Conservation (phyloP, 2,329 filamentous ascomycete species). For the Epichloe uncinata region DNA sequence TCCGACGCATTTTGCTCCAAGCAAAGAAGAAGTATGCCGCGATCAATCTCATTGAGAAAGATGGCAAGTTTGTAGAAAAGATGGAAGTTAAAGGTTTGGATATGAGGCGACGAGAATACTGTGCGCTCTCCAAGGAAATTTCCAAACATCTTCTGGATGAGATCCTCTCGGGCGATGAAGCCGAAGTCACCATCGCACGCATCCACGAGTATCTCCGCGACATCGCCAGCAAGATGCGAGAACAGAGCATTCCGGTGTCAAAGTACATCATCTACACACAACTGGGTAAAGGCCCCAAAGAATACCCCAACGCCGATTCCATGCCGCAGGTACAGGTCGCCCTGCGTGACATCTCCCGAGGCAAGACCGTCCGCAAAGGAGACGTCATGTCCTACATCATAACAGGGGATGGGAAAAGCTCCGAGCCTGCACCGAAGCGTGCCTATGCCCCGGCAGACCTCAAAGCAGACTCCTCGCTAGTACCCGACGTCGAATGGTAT, state of each 20-base stretch:
- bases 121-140: slow-evolving; percentile 86
- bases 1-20: slow-evolving; percentile 82
- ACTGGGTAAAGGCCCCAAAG: slow-evolving; percentile 82
- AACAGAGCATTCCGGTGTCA: slow-evolving; percentile 55
- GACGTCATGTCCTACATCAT: slow-evolving; percentile 96
- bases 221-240: slow-evolving; percentile 75
- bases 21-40: slow-evolving; percentile 99
- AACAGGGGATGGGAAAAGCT: slow-evolving; percentile 55
- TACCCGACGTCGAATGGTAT: slow-evolving; percentile 94
- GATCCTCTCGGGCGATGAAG: slow-evolving; percentile 85
- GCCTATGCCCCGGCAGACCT: slow-evolving; percentile 77
- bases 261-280: slow-evolving; percentile 99
- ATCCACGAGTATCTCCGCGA: slow-evolving; percentile 90
- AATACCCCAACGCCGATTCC: slow-evolving; percentile 85
- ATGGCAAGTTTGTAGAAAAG: slow-evolving; percentile 84
- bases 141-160: slow-evolving; percentile 85
- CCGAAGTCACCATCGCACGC: slow-evolving; percentile 73
- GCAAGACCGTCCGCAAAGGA: slow-evolving; percentile 79
- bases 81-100: slow-evolving; percentile 97
- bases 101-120: slow-evolving; percentile 96
- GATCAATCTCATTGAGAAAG: slow-evolving; percentile 79
- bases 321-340: slow-evolving; percentile 98
- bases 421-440: slow-evolving; percentile 68
- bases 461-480: slow-evolving; percentile 60
- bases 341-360: slow-evolving; percentile 71